Percentiles rank a stretch among this genome's conserved stretches.
phyloP scores from a whole-genome alignment of 2,329 filamentous ascomycete species.

The Fusarium setosum region DNA sequence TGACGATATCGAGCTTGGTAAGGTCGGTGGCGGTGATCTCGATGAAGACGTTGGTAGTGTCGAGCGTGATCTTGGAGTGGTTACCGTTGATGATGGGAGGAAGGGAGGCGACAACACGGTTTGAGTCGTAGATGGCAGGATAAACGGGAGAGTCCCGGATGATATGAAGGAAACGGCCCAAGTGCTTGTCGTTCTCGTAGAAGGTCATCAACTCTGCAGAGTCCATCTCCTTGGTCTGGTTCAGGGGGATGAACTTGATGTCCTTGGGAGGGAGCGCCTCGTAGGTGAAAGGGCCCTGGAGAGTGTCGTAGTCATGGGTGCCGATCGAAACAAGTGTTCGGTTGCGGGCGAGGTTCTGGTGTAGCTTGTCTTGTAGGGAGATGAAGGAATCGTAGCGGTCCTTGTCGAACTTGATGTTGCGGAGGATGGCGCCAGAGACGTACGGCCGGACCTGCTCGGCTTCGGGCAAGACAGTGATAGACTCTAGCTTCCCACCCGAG shows the following conservation, averaged over 20 bases:
- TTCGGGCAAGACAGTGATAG: constrained; percentile 80
- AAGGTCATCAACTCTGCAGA: constrained; percentile 91
- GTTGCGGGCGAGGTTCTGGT: constrained; percentile 94
- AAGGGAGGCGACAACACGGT: constrained; percentile 88
- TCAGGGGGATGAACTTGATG: constrained; percentile 90
- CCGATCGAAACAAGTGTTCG: constrained; percentile 96
- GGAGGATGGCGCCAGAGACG: constrained; percentile 88
- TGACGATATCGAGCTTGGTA: constrained; percentile 96
- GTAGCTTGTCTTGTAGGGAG: constrained; percentile 94
- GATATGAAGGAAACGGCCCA: constrained; percentile 92
- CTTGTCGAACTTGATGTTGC: constrained; percentile 91
- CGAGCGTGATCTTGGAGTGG: constrained; percentile 92
- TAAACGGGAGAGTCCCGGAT: constrained; percentile 95
- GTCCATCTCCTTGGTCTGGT: constrained; percentile 90
- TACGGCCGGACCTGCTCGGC: constrained; percentile 86
- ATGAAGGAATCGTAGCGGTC: constrained; percentile 98
- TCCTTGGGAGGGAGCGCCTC: constrained; percentile 92
- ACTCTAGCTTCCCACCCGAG: constrained; percentile 78
- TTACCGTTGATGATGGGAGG: constrained; percentile 98
- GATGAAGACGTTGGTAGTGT: constrained; percentile 95
- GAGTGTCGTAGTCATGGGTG: constrained; percentile 94
- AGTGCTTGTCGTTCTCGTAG: constrained; percentile 94
- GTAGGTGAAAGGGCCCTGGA: constrained; percentile 96
- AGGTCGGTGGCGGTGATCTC: constrained; percentile 96
- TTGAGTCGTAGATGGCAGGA: constrained; percentile 93